Base-by-base conservation (phyloP, 1,284 basidiomycete genomes). In the Marasmius fiardii region DNA sequence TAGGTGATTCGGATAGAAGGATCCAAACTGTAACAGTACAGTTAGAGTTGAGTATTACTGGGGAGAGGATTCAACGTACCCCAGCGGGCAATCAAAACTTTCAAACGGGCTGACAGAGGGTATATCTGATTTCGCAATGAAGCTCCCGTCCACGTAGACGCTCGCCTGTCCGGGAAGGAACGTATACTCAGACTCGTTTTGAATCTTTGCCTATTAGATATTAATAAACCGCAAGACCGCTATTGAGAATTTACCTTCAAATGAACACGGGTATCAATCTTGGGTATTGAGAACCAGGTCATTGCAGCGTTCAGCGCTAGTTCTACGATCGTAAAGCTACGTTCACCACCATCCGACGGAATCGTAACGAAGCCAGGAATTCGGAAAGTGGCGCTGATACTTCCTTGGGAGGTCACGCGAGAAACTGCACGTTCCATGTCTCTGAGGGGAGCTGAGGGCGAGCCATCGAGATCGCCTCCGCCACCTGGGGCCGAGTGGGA, bases 111-210 rank as follows among this genome's bases (percentile, higher is more conserved):
- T 69, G n/a, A 73, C 72, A 7, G 55, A 35, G 1, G 70, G 69
- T 16, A 75, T 43, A 6, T 58, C 43, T 2, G 68, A 64, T n/a
- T 62, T 60, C 8, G 72, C 63, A 18, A 73, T 69, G 55, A 72
- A 74, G 47, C 71, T 73, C 37, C 68, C 68, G 51, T 75, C 72
- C 1, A 76, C 68, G 53, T 75, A 76, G 18, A 76, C 63, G 31
- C 67, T 72, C 0, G 67, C 68, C 16, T 54, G 49, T 0, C 74
- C 74, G 4, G 52, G 34, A 12, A 75, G 63, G 2, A 75, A 60
- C 0, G 72, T 70, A 53, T 73, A 75, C 20, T 72, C 68, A 1
- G 74, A 75, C 0, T 65, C 60, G 50, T 75, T 76, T 50, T 65
- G 69, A 23, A 76, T 67, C 23, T 65, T 68, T 2, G 71, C 73